A percentile compares a stretch with the other conserved stretches of the same genome.
Conservation (phyloP, 1,284 basidiomycete genomes). For the Farysia itapuensis region DNA sequence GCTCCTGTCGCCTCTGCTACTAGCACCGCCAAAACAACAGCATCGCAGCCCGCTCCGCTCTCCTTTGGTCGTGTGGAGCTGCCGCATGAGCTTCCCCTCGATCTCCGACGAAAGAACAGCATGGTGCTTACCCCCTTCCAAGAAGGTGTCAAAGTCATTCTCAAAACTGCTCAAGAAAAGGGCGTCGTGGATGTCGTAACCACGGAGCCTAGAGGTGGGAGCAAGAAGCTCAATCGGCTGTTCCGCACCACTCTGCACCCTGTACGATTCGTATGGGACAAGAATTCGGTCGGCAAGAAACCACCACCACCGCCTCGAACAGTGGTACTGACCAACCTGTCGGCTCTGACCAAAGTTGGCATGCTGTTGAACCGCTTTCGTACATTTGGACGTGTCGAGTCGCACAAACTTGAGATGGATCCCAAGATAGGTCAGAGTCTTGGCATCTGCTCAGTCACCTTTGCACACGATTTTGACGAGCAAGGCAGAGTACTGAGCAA, state of each 20-base stretch:
- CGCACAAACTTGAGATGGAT: conserved; percentile 80
- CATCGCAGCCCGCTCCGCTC: background rate
- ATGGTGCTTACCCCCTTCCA: conserved; percentile 5
- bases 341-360: conserved; percentile 71
- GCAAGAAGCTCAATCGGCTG: conserved; percentile 1
- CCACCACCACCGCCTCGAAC: conserved; percentile 69
- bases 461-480: conserved; percentile 60
- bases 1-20: no score
- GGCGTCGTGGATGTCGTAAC: conserved; percentile 3
- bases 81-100: conserved; percentile 34
- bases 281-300: conserved; percentile 72
- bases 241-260: conserved; percentile 9
- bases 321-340: conserved; percentile 74
- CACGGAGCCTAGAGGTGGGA: conserved; percentile 4
- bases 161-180: conserved; percentile 11
- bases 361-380: conserved; percentile 73
- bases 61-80: conserved; percentile 32
- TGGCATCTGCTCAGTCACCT: conserved; percentile 79
- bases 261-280: conserved; percentile 69
- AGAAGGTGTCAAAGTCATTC: background rate
- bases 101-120: conserved; percentile 14
- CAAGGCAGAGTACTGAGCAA: conserved; percentile 11
- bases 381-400: conserved; percentile 69
- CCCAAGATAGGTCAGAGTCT: conserved; percentile 76
- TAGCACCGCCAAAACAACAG: no score